phyloP scores from a whole-genome alignment of 768 basidiomycete species.

The Tephrocybe sp. region DNA sequence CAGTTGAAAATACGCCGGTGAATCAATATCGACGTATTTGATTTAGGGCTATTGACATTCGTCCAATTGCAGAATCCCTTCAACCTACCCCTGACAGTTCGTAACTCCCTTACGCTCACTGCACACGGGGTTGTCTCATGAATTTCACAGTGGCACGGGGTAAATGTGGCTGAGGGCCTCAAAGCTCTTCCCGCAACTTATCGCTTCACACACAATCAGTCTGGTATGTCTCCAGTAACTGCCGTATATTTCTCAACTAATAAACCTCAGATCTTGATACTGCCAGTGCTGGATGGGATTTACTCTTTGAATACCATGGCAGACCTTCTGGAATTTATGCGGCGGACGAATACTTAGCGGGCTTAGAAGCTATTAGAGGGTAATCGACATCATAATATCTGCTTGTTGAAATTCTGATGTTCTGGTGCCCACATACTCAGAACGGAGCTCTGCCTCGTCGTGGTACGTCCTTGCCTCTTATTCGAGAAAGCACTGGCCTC shows the following conservation, averaged over 20 bases:
- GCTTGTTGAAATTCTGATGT: too few relatives aligned
- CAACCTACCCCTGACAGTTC: slow-evolving; percentile 37
- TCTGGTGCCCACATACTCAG: too few relatives aligned
- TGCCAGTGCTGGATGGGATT: slow-evolving; percentile 53
- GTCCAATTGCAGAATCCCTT: slow-evolving; percentile 41
- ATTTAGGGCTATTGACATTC: neutral
- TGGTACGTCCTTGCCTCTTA: slow-evolving; percentile 31
- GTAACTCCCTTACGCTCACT: slow-evolving; percentile 1
- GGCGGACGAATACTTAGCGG: slow-evolving; percentile 58
- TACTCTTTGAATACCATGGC: slow-evolving; percentile 59
- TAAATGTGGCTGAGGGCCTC: slow-evolving; percentile 58
- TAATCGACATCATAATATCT: slow-evolving; percentile 21
- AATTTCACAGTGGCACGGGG: slow-evolving; percentile 49
- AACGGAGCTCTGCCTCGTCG: slow-evolving; percentile 55
- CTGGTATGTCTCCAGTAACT: slow-evolving; percentile 31
- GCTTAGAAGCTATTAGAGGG: slow-evolving; percentile 55
- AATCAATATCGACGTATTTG: neutral
- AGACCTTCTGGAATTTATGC: slow-evolving; percentile 55
- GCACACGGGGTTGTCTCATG: neutral
- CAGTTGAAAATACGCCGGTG: slow-evolving; percentile 33
- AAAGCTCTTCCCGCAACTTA: slow-evolving; percentile 56
- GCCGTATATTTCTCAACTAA: neutral
- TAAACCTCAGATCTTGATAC: slow-evolving; percentile 40
- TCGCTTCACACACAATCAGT: slow-evolving; percentile 56
- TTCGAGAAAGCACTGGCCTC: too few relatives aligned